These are phyloP conservation scores for Penicillium paneum DNA, from an alignment of 2,329 filamentous ascomycete species.

Conservation along the genomic window DNA sequence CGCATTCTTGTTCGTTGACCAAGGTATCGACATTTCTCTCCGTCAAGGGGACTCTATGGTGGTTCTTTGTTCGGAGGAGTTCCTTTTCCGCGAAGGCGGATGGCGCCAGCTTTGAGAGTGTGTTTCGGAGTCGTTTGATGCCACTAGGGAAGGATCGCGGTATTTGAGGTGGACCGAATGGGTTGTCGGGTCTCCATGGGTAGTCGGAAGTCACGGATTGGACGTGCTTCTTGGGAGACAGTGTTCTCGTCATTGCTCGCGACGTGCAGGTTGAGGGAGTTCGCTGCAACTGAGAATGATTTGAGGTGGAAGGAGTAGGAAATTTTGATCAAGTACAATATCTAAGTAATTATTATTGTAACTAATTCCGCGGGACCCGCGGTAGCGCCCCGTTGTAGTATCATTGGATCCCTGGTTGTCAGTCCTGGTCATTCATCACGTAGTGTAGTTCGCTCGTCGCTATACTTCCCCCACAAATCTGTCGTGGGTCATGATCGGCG, in stretches of 20 bases:
- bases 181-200: conserved; percentile 32
- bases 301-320: background rate
- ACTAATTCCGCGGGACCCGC: conserved; percentile 16
- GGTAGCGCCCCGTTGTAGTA: background rate
- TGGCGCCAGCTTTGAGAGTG: conserved; percentile 34
- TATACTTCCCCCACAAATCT: background rate
- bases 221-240: background rate
- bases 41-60: conserved; percentile 35
- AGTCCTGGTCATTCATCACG: background rate
- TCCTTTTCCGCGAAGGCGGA: conserved; percentile 35
- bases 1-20: conserved; percentile 32
- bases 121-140: conserved; percentile 36
- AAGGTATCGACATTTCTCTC: conserved; percentile 38
- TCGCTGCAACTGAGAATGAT: background rate
- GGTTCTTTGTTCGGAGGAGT: conserved; percentile 36
- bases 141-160: conserved; percentile 27
- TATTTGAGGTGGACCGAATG: conserved; percentile 33
- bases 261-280: background rate
- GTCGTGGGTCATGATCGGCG: background rate
- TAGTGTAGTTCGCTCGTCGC: background rate
- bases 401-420: conserved; percentile 8
- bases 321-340: conserved; percentile 6
- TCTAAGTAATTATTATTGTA: background rate
- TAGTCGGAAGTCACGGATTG: conserved; percentile 21
- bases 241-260: background rate